Evolutionary conservation across 177 flowering plant genomes (phyloP).

Genomic region (Telopea speciosissima): DNA sequence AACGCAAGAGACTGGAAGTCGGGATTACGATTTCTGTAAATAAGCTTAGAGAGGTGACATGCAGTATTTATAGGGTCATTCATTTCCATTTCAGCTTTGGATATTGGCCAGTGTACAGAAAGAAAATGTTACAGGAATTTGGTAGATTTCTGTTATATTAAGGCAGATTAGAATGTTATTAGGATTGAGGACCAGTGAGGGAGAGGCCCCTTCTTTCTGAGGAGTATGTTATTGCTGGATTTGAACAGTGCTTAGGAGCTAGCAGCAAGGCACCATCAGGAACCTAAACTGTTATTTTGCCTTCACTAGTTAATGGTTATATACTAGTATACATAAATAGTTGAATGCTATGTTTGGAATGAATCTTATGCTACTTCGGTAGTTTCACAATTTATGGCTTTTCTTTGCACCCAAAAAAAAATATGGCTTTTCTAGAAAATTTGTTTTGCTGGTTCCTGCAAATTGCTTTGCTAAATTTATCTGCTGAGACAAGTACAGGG

Average conservation of each 20-base stretch:
- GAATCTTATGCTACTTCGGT: conserved; percentile 4
- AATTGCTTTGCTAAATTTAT: no score
- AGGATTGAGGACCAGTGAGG: not conserved
- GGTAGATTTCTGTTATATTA: not conserved
- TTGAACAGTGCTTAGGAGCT: not conserved
- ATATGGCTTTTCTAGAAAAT: no score
- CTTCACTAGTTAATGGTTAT: not conserved
- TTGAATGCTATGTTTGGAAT: not conserved
- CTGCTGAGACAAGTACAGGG: no score
- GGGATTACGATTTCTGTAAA: conserved; percentile 1
- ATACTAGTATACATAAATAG: not conserved
- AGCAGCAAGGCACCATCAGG: not conserved
- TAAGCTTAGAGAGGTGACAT: not conserved
- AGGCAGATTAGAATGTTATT: not conserved
- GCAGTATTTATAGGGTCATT: not conserved
- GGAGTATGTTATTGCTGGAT: not conserved
- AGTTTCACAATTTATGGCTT: not conserved
- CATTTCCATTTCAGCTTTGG: not conserved
- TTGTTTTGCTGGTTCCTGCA: no score
- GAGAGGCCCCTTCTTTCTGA: not conserved
- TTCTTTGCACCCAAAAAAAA: no score
- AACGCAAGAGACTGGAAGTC: not conserved
- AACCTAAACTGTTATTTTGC: not conserved
- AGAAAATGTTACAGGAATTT: not conserved
- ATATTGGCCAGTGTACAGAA: not conserved